Evolutionary conservation across 495 filamentous ascomycete species (phyloP), one percentile per base, ranked within the genome.

Genomic region (Thermochaetoides thermophila): DNA sequence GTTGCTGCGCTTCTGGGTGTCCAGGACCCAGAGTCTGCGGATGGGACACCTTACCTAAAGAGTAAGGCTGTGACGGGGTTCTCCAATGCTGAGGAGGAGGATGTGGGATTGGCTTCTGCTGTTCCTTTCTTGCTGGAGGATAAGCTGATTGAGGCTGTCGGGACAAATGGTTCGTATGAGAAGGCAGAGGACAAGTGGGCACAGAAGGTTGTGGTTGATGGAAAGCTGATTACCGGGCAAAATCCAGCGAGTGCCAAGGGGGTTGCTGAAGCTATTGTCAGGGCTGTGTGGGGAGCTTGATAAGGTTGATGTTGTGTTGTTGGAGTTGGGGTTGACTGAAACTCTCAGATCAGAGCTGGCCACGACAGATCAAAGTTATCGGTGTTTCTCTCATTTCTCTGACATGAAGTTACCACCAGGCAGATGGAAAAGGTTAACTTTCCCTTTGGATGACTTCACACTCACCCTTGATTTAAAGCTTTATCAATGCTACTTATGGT

Each of bases 91-190:
- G 80, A 84, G 55, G 80, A 85, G 52, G 66, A 71, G 19, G 45
- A 54, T 27, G 57, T 63, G 0, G 52, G 56, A 3, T 30, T 76
- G 35, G 60, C 53, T 2, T 14, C 48, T 10, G 46, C 39, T 2
- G 64, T 83, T 68, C 80, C 80, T 0, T 81, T 79, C 49, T 39
- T 61, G 57, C 55, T 81, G 15, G 76, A 85, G 61, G 64, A 61
- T 7, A 56, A 67, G 47, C 44, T 84, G 31, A 46, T 45, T 27
- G 49, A 67, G 31, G 49, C 52, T 0, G 74, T 70, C 0, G 71
- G 59, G 27, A 44, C 53, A 0, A 73, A 68, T 0, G 71, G 58
- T 0, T 52, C 53, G 23, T 83, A 63, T 43, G 61, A 66, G 30
- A 80, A 76, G 59, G 69, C 76, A 0, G 63, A 48, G 0, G 47